Percentiles rank a stretch among this genome's conserved stretches.
These are phyloP conservation scores for Moesziomyces parantarcticus DNA, from an alignment of 1,284 basidiomycete genomes.

Conservation along the genomic window DNA sequence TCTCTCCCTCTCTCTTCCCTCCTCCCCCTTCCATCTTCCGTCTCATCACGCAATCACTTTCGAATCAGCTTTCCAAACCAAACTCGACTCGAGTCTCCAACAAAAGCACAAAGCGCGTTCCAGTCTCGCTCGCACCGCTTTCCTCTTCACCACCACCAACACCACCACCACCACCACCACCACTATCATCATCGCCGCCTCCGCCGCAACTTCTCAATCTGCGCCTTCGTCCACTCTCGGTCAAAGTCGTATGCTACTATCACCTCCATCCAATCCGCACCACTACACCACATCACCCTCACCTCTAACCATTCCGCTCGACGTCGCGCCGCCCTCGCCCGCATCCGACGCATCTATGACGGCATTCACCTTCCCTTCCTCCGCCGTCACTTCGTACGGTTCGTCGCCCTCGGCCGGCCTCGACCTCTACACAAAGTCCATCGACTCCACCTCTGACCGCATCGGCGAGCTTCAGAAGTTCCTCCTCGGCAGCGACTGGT, in stretches of 20 bases:
- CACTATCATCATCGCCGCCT: no score
- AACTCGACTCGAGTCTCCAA: no score
- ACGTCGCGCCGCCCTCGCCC: constrained; percentile 14
- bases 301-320: not conserved
- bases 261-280: no score
- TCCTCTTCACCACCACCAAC: no score
- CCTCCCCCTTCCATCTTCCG: not conserved
- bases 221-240: no score
- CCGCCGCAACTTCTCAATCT: no score
- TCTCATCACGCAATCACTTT: not conserved
- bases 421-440: constrained; percentile 21
- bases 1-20: not conserved
- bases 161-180: no score
- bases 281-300: not conserved
- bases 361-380: constrained; percentile 14
- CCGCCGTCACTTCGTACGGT: constrained; percentile 15
- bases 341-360: constrained; percentile 25
- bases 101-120: no score
- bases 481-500: constrained; percentile 42
- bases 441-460: constrained; percentile 15
- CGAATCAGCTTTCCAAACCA: not conserved
- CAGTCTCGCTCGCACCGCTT: no score
- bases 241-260: no score
- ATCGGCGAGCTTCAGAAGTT: constrained; percentile 45
- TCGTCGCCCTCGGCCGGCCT: constrained; percentile 16